These are phyloP conservation scores for Sphagnurus paluster DNA, from an alignment of 1,284 basidiomycete genomes.

Conservation along the genomic window DNA sequence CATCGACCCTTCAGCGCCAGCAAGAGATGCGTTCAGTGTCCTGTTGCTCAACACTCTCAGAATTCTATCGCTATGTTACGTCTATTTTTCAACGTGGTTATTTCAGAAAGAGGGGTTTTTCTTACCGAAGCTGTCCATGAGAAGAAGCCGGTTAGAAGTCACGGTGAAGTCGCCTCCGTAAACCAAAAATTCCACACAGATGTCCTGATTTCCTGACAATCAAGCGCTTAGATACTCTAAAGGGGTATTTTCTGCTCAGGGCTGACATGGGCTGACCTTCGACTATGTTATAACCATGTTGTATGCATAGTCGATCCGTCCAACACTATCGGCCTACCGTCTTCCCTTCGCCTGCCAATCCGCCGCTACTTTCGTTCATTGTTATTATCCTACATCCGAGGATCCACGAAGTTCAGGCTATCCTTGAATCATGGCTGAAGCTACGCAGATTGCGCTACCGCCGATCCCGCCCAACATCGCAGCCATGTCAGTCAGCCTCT, in stretches of 20 bases:
- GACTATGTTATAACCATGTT: not conserved
- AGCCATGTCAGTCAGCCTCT: conserved; percentile 1
- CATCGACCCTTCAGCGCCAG: too few relatives aligned
- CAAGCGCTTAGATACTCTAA: not conserved
- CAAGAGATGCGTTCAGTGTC: too few relatives aligned
- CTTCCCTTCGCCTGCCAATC: not conserved
- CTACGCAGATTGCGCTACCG: not conserved
- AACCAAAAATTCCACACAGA: too few relatives aligned
- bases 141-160: too few relatives aligned
- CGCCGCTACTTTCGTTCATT: not conserved
- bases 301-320: not conserved
- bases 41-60: too few relatives aligned
- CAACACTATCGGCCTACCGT: not conserved
- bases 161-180: too few relatives aligned
- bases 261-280: not conserved
- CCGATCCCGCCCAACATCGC: conserved; percentile 3
- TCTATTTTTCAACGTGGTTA: too few relatives aligned
- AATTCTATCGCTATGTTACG: too few relatives aligned
- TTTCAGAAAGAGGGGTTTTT: too few relatives aligned
- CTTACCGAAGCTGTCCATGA: too few relatives aligned
- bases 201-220: too few relatives aligned
- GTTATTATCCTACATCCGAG: not conserved
- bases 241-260: not conserved
- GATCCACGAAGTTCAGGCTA: not conserved
- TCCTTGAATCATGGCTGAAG: not conserved